Base-by-base conservation (phyloP, 768 basidiomycete species). In the Crucibulum laeve region DNA sequence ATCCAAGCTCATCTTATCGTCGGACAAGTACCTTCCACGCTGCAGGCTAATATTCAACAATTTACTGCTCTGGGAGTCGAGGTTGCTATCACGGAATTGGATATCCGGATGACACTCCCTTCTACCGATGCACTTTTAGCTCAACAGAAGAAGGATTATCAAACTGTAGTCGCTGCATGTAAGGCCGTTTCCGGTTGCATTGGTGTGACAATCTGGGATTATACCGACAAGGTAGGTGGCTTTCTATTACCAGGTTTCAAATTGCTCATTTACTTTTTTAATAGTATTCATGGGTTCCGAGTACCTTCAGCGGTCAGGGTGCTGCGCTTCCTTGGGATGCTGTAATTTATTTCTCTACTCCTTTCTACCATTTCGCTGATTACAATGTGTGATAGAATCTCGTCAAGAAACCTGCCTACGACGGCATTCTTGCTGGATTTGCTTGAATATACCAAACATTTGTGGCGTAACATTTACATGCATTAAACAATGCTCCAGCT, bases 101-200 rank as follows among this genome's bases (percentile, higher is more conserved):
- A 79, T 49, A 75, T 70, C 49, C 66, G 76, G 40, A 71, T 76
- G 35, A 68, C 67, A 10, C 63, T 77, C 6, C 80, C 79, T 17
- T 67, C 63, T 7, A 79, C 77, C 1, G 48, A 58, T 4, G 70
- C 69, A 2, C 56, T 70, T 24, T 61, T 76, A 15, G 65, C 60
- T 25, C 77, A 80, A 53, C 79, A 83, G 53, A 62, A 71, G 53
- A 64, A 63, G 49, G 80, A 83, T 52, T 83, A 80, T 50, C 60
- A 70, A 57, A 68, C 66, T 24, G 72, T 82, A 32, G 66, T 82
- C 35, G 48, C 56, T 5, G 74, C 78, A 11, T 83, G 81, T 52
- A 69, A 70, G 52, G 64, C 64, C 30, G 65, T 72, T 11, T 46
- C 54, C 4, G 53, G 55, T 3, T 73, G 71, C 38, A 51, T 74